Evolutionary conservation across 2,329 filamentous ascomycete species (phyloP).

Genomic region (Colletotrichum cuscutae): DNA sequence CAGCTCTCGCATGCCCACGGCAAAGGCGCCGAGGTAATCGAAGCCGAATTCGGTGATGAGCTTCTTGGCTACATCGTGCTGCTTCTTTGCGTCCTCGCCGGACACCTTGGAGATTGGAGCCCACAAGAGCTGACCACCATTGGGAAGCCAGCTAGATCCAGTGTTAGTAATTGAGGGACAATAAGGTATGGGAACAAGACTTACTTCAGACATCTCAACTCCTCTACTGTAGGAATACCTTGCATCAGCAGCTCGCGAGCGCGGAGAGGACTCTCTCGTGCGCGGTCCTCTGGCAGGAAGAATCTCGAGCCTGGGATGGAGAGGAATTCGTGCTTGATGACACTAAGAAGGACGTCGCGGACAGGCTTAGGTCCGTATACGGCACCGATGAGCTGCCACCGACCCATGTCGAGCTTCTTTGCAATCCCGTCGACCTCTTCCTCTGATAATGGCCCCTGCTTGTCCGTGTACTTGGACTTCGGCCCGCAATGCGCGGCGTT

Average conservation of each 20-base stretch:
- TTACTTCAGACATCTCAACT: slow-evolving; percentile 47
- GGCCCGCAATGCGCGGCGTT: slow-evolving; percentile 50
- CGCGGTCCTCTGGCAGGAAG: slow-evolving; percentile 47
- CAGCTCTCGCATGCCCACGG: slow-evolving; percentile 40
- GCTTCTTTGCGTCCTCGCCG: slow-evolving; percentile 46
- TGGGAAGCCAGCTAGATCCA: slow-evolving; percentile 50
- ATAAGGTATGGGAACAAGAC: slow-evolving; percentile 43
- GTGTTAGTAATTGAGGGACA: slow-evolving; percentile 52
- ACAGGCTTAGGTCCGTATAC: slow-evolving; percentile 46
- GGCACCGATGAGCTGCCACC: slow-evolving; percentile 60
- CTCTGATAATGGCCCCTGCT: slow-evolving; percentile 47
- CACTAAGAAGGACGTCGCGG: slow-evolving; percentile 43
- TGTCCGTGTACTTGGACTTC: slow-evolving; percentile 42
- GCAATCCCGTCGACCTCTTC: slow-evolving; percentile 52
- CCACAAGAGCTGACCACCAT: slow-evolving; percentile 50
- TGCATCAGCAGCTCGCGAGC: slow-evolving; percentile 42
- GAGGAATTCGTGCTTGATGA: slow-evolving; percentile 47
- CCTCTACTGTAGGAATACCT: slow-evolving; percentile 50
- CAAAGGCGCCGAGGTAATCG: slow-evolving; percentile 45
- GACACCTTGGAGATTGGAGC: slow-evolving; percentile 48
- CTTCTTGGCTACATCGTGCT: slow-evolving; percentile 44
- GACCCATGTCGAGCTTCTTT: slow-evolving; percentile 51
- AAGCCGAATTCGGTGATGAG: slow-evolving; percentile 40
- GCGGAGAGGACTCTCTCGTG: slow-evolving; percentile 42
- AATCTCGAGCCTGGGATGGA: slow-evolving; percentile 46